Conservation (phyloP, 2,329 filamentous ascomycete species). For the Fusarium ambrosium region DNA sequence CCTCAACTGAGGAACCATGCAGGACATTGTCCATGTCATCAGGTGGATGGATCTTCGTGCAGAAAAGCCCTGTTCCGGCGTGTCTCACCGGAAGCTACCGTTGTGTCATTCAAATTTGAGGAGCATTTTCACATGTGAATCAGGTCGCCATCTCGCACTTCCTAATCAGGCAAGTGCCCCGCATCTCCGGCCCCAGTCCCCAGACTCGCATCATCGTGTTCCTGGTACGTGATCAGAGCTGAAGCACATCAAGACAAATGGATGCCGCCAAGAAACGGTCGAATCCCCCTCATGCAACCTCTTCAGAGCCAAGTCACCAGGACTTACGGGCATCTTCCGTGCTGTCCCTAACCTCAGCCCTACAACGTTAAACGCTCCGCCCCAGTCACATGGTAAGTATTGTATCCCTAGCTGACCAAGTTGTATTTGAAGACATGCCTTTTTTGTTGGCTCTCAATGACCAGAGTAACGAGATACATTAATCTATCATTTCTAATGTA, state of each 20-base stretch:
- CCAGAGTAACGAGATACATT: neutral
- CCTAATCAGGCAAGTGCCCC: slow-evolving; percentile 16
- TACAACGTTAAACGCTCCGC: slow-evolving; percentile 23
- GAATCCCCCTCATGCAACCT: slow-evolving; percentile 22
- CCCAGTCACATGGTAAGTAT: slow-evolving; percentile 18
- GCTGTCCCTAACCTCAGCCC: slow-evolving; percentile 36
- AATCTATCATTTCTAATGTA: neutral
- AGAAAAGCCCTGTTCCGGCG: neutral
- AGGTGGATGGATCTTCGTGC: slow-evolving; percentile 1
- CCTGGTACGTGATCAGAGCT: slow-evolving; percentile 25
- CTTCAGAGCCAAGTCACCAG: slow-evolving; percentile 19
- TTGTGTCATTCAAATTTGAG: neutral
- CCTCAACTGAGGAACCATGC: neutral
- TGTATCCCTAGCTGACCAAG: neutral
- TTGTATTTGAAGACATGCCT: neutral
- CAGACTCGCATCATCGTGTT: slow-evolving; percentile 12
- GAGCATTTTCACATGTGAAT: slow-evolving; percentile 35
- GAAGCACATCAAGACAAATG: slow-evolving; percentile 25
- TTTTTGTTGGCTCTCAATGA: neutral
- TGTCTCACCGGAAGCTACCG: neutral
- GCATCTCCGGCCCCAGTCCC: slow-evolving; percentile 30
- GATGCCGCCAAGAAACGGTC: slow-evolving; percentile 31
- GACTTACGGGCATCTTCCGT: slow-evolving; percentile 47
- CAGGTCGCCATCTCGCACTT: neutral
- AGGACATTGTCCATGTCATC: neutral